These are phyloP conservation scores for Paraglomus occultum DNA, from an alignment of 192 early-diverging fungal species.

Conservation along the genomic window DNA sequence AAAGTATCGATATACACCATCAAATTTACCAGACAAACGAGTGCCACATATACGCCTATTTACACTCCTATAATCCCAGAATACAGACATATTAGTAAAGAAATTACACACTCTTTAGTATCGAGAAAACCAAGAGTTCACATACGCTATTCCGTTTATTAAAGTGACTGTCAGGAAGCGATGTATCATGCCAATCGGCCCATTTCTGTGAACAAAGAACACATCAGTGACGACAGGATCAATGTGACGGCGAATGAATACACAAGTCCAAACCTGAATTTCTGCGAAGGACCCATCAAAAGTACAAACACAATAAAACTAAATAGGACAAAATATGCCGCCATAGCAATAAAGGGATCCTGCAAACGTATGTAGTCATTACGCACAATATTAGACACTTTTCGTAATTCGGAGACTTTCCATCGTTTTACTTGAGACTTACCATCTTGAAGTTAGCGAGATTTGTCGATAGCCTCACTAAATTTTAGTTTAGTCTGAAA, in stretches of 20 bases:
- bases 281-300: conserved; percentile 10
- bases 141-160: not conserved
- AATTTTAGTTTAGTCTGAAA: too few species aligned
- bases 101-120: too few species aligned
- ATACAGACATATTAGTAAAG: too few species aligned
- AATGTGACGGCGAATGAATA: not conserved
- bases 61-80: not conserved
- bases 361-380: not conserved
- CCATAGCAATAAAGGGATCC: conserved; percentile 8
- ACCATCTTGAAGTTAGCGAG: too few species aligned
- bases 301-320: conserved; percentile 15
- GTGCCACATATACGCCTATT: not conserved
- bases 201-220: conserved; percentile 9
- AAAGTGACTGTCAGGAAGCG: conserved; percentile 2
- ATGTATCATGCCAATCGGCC: conserved; percentile 14
- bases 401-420: too few species aligned
- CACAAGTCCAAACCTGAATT: conserved; percentile 10
- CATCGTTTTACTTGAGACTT: too few species aligned
- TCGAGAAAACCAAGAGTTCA: not conserved
- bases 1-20: conserved; percentile 3
- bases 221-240: not conserved
- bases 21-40: not conserved
- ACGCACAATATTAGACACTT: too few species aligned
- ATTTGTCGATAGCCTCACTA: too few species aligned
- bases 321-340: not conserved